phyloP scores from a whole-genome alignment of 73 alveolate genomes.

The Paramecium octaurelia region DNA sequence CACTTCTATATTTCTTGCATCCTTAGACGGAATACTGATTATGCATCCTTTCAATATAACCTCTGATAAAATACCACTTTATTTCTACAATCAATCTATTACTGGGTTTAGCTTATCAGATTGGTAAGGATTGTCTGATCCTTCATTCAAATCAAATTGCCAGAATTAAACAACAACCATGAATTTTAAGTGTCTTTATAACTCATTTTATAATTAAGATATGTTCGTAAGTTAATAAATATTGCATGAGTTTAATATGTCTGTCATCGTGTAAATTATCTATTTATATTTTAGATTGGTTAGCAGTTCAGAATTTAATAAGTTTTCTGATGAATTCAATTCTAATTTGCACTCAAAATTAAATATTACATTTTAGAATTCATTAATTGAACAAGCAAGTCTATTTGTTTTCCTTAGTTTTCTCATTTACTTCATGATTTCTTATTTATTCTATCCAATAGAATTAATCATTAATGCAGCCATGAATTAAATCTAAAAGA shows the following conservation, averaged over 20 bases:
- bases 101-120: background rate
- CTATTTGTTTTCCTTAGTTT: background rate
- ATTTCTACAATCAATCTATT: background rate
- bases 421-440: background rate
- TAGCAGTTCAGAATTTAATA: background rate
- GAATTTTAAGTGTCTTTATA: background rate
- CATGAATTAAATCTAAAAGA: background rate
- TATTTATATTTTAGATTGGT: background rate
- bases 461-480: background rate
- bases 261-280: background rate
- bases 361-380: background rate
- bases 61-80: background rate
- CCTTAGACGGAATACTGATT: background rate
- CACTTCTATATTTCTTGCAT: background rate
- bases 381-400: background rate
- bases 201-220: background rate
- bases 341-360: background rate
- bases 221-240: background rate
- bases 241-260: background rate
- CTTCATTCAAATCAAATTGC: background rate
- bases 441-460: background rate
- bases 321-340: background rate
- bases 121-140: background rate
- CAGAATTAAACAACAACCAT: background rate
- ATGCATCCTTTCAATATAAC: conserved; percentile 21